Evolutionary conservation across 805 yeast species (phyloP), one percentile per base, ranked within the genome.

Genomic region (Yamadazyma philogaea): DNA sequence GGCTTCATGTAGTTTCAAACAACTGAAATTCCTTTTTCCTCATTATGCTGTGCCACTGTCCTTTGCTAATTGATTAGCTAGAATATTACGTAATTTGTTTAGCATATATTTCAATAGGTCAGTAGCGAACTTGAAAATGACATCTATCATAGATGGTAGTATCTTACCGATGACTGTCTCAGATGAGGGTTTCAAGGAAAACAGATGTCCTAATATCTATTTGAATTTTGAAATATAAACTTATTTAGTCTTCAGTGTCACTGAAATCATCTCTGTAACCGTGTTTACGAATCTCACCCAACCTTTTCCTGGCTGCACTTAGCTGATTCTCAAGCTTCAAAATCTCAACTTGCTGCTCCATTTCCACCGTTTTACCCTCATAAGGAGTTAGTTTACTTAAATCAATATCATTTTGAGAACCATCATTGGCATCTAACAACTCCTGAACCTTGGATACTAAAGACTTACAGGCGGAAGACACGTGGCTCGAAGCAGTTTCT

Each of bases 261-360:
- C 66, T 60, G 30, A 55, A 70, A 51, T 81, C 86, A 50, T 80
- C 86, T 45, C 74, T 71, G 60, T 88, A 88, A 43, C 90, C 83
- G 42, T 75, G 79, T 61, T 84, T 84, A 60, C 96, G 72, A 47
- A 89, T 88, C 51, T 86, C 95, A 21, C 95, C 93, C 47, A 88
- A 69, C 54, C 85, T 77, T 65, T 85, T 87, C 59, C 96, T 74
- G 1, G 96, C 93, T 16, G 77, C 61, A 36, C 66, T 66, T 52
- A 89, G 70, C 35, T 84, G 77, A 52, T 85, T 85, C 55, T 88
- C 96, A 43, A 88, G 70, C 61, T 85, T 86, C 62, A 88, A 70
- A 39, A 89, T 88, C 57, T 86, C 90, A 6, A 88, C 96, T 60
- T 88, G 96, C 61, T 87, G 96, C 57, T 87, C 95, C 95, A 88